phyloP scores from a whole-genome alignment of 2,329 filamentous ascomycete genomes.

The Xylaria sp. region DNA sequence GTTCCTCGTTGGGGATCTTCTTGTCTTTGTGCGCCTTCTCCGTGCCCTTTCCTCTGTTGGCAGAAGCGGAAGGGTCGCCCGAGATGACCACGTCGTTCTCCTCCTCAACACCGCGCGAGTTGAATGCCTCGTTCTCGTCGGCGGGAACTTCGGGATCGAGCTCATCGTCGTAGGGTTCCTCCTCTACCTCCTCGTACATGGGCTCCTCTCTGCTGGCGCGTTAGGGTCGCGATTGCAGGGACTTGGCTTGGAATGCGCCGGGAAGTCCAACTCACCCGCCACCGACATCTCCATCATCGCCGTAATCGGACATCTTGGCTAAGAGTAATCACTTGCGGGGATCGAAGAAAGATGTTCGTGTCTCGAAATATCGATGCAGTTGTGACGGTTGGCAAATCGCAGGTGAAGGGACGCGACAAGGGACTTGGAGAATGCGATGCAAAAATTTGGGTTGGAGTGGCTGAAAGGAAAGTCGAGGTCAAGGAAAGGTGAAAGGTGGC shows the following conservation, averaged over 20 bases:
- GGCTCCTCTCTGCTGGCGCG: slow-evolving; percentile 63
- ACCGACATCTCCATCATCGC: slow-evolving; percentile 35
- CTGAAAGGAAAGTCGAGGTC: slow-evolving; percentile 31
- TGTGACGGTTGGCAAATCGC: slow-evolving; percentile 18
- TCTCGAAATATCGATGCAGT: slow-evolving; percentile 6
- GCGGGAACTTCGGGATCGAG: slow-evolving; percentile 57
- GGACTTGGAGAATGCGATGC: slow-evolving; percentile 27
- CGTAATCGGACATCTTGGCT: slow-evolving; percentile 37
- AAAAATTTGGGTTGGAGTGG: slow-evolving; percentile 31
- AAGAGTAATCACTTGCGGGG: slow-evolving; percentile 2
- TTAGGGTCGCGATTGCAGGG: neutral
- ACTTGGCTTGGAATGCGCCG: neutral
- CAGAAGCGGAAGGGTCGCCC: slow-evolving; percentile 63
- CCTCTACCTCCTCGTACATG: slow-evolving; percentile 71
- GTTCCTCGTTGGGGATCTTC: slow-evolving; percentile 86
- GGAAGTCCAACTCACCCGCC: slow-evolving; percentile 24
- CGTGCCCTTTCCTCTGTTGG: slow-evolving; percentile 55
- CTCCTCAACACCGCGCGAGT: slow-evolving; percentile 57
- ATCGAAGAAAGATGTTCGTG: slow-evolving; percentile 9
- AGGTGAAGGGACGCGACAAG: slow-evolving; percentile 9
- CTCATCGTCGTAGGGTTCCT: slow-evolving; percentile 61
- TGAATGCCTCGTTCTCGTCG: slow-evolving; percentile 54
- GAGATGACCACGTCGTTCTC: slow-evolving; percentile 62
- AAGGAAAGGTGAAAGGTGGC: slow-evolving; percentile 15
- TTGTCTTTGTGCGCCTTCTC: slow-evolving; percentile 71